Evolutionary conservation across 2,329 filamentous ascomycete species (phyloP).

Genomic region (Neofusicoccum parvum): DNA sequence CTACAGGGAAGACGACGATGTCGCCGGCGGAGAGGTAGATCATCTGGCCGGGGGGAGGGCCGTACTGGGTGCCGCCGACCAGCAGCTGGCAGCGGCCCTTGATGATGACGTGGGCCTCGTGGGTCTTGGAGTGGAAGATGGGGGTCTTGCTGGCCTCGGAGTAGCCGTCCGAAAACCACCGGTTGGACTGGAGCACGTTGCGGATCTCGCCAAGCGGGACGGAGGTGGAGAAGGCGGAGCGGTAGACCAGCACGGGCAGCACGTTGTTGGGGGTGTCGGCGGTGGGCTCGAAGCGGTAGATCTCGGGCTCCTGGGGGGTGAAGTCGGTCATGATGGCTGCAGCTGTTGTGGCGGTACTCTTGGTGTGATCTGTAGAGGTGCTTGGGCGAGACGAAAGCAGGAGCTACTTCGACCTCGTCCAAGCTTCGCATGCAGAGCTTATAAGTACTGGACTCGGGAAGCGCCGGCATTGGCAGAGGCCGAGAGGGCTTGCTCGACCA

Average conservation of each 20-base stretch:
- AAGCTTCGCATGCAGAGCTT: not conserved
- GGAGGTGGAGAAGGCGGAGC: not conserved
- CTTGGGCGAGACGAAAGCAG: not conserved
- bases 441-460: constrained; percentile 6
- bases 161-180: not conserved
- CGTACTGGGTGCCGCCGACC: not conserved
- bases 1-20: constrained; percentile 5
- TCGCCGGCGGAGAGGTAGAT: constrained; percentile 9
- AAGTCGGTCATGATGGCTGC: not conserved
- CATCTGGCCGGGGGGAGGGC: not conserved
- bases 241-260: constrained; percentile 11
- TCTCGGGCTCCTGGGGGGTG: not conserved
- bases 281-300: constrained; percentile 1
- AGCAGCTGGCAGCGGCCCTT: not conserved
- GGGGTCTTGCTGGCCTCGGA: not conserved
- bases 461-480: too few species aligned
- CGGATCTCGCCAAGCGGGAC: not conserved
- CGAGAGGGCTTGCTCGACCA: too few species aligned
- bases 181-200: not conserved
- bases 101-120: not conserved
- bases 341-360: not conserved
- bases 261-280: constrained; percentile 10
- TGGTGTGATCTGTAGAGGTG: too few species aligned
- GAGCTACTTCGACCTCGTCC: too few species aligned
- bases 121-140: not conserved